Conservation (phyloP, 441 rosid species). For the Euphorbia corollata region DNA sequence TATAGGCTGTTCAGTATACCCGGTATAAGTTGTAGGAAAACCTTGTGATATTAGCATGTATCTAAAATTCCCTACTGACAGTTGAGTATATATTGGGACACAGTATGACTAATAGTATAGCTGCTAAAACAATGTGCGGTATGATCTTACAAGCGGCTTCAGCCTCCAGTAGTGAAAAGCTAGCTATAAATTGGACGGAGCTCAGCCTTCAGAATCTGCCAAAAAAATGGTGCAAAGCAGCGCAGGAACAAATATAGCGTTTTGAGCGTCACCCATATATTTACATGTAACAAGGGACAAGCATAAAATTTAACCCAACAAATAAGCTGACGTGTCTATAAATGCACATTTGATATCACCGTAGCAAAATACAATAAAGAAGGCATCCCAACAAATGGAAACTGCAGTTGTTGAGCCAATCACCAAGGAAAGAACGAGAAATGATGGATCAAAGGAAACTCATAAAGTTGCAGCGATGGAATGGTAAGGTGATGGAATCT, state of each 20-base stretch:
- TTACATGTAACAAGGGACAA: neutral
- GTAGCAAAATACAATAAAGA: neutral
- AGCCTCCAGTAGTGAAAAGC: neutral
- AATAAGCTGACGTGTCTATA: neutral
- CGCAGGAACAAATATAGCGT: no score
- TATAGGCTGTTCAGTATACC: neutral
- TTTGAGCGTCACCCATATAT: no score
- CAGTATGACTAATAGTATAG: neutral
- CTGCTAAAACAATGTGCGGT: neutral
- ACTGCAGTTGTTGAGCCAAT: no score
- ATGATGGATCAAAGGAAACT: no score
- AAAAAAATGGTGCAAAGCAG: no score
- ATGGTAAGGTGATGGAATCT: conserved; percentile 14
- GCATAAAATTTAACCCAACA: neutral
- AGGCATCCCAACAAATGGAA: neutral
- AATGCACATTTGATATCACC: neutral
- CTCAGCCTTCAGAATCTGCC: no score
- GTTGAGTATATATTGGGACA: neutral
- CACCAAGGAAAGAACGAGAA: no score
- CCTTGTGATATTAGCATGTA: neutral
- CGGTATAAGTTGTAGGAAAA: conserved; percentile 18
- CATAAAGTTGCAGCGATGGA: no score
- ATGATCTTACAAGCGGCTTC: neutral
- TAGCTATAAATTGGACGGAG: no score
- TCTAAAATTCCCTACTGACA: neutral